Conservation (phyloP, 1,284 basidiomycete genomes). For the Porodaedalea pini region DNA sequence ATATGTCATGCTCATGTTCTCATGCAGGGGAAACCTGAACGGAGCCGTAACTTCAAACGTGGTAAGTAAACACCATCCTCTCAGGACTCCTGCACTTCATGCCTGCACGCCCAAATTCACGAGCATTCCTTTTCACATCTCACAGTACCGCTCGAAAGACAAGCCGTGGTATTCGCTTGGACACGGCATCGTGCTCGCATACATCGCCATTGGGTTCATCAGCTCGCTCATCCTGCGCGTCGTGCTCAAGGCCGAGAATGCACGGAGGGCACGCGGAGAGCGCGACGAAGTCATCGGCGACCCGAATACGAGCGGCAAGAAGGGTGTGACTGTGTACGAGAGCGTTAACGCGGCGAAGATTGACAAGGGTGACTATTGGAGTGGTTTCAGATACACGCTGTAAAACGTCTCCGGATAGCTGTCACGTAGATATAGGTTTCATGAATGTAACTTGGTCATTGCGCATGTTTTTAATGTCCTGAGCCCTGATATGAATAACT, state of each 20-base stretch:
- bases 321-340: constrained; percentile 21
- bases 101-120: background rate
- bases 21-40: constrained; percentile 58
- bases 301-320: background rate
- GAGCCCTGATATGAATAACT: background rate
- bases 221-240: constrained; percentile 46
- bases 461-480: background rate
- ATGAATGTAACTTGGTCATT: background rate
- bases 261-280: constrained; percentile 57
- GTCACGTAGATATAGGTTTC: too few relatives aligned
- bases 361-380: constrained; percentile 47
- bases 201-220: constrained; percentile 62
- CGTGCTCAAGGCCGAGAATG: constrained; percentile 58
- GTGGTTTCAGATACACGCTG: constrained; percentile 42
- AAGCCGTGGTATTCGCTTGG: constrained; percentile 71
- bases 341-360: constrained; percentile 37
- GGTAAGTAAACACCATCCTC: constrained; percentile 35
- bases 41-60: constrained; percentile 71
- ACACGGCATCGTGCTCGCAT: constrained; percentile 64
- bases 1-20: background rate
- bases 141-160: constrained; percentile 62
- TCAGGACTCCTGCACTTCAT: background rate
- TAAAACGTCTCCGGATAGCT: constrained; percentile 15
- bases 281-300: constrained; percentile 63
- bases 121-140: constrained; percentile 8